phyloP scores from a whole-genome alignment of 805 yeast genomes.

The Jamesozyma piceae region DNA sequence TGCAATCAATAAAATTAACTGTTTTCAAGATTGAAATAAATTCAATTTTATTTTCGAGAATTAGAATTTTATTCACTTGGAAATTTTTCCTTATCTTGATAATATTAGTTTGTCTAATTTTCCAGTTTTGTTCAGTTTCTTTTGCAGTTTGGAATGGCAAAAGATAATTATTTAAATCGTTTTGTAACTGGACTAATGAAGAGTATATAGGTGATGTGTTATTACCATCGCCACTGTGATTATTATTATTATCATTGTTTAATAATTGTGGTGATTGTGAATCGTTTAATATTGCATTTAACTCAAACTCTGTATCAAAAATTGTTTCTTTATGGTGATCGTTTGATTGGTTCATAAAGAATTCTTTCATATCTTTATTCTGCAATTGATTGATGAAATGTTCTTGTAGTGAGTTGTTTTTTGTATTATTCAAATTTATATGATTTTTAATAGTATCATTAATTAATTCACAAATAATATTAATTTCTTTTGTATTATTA shows the following conservation, averaged over 20 bases:
- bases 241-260: neutral
- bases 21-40: conserved; percentile 29
- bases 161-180: conserved; percentile 23
- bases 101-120: conserved; percentile 53
- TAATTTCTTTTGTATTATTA: conserved; percentile 20
- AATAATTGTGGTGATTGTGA: conserved; percentile 11
- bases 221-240: neutral
- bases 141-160: conserved; percentile 48
- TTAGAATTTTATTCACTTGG: conserved; percentile 49
- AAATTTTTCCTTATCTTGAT: conserved; percentile 41
- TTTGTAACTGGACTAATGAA: conserved; percentile 8
- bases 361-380: neutral
- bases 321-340: neutral
- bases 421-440: neutral
- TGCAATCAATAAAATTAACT: conserved; percentile 45
- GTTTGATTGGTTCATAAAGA: neutral
- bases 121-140: conserved; percentile 90
- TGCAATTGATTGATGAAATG: neutral
- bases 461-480: conserved; percentile 18
- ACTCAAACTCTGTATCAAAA: conserved; percentile 19
- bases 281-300: conserved; percentile 13
- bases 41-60: conserved; percentile 30
- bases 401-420: neutral
- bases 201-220: conserved; percentile 3
- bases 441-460: conserved; percentile 13